phyloP scores from a whole-genome alignment of 257 asterid species.

The Przewalskia tangutica region DNA sequence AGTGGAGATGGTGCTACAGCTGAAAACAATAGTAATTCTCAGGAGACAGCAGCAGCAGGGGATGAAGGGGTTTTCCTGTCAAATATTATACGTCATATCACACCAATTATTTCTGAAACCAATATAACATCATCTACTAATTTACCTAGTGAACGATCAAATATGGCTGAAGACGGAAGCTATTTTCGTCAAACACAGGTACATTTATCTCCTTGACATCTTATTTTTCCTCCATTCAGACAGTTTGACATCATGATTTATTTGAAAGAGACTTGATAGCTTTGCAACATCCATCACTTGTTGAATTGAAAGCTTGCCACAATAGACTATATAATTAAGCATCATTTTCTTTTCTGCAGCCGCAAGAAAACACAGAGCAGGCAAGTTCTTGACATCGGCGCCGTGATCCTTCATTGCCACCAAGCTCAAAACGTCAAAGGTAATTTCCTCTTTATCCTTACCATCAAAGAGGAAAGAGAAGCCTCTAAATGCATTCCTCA shows the following conservation, averaged over 20 bases:
- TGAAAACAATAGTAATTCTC: no score
- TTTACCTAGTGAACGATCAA: not conserved
- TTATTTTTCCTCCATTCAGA: not conserved
- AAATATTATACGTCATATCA: constrained; percentile 54
- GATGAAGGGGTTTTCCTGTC: constrained; percentile 53
- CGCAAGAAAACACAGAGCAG: constrained; percentile 21
- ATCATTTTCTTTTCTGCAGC: constrained; percentile 18
- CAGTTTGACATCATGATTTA: not conserved
- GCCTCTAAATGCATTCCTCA: no score
- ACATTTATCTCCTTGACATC: not conserved
- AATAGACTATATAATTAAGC: not conserved
- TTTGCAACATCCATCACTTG: not conserved
- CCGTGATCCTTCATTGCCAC: constrained; percentile 18
- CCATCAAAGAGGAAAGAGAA: no score
- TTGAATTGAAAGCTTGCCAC: not conserved
- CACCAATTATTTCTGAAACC: constrained; percentile 60
- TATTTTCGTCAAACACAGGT: not conserved
- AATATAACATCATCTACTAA: constrained; percentile 18
- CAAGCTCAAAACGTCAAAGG: no score
- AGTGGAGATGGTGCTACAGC: constrained; percentile 24
- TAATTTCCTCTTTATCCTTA: no score
- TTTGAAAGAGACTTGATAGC: not conserved
- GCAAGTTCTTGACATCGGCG: constrained; percentile 28
- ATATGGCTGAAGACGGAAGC: not conserved
- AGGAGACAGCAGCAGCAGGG: constrained; percentile 27